Base-by-base conservation (phyloP, 768 basidiomycete species). In the Kondoa subrosea region DNA sequence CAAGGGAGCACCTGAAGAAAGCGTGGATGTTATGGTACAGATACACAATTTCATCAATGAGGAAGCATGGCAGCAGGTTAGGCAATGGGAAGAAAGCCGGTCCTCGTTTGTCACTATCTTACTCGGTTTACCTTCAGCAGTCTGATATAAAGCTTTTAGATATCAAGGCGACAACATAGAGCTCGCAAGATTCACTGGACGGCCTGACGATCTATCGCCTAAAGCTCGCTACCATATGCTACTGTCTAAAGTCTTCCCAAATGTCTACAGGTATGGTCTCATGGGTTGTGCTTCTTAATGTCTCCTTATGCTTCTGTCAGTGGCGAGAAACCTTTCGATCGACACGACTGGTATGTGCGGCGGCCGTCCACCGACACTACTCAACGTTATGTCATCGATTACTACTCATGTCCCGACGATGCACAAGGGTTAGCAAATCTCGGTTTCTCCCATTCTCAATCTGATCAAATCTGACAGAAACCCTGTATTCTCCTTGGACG, bases 1-100 rank as follows among this genome's bases (percentile, higher is more conserved):
- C 1, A 91, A 88, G 88, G 91, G 93, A 77, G 93, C 95, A 1
- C 91, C 91, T 0, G 91, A 92, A 77, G 90, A 96, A 73, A 87
- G 91, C 77, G 83, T 96, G 58, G 92, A 91, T 76, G 89, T 85
- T 29, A 95, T 99, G 89, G 95, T 99, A 57, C 85, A 91, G 69
- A 96, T 97, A 34, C 95, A 99, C 76, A 99, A 99, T 77, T 96
- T 92, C 72, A 77, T 99, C 77, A 97, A 99, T 74, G 95, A 99
- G 79, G 82, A 85, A 76, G 95, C 95, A 21, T 99, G 95, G 95
- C 79, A 83, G 65, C 91, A 97, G 77, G 93, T 99, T 1, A 76
- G 89, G 69, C 86, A 83, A 76, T 97, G 95, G 93, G 95, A 99
- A 78, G 83, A 82, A 75, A 80, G 84, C 73, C 77, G 84, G 71